phyloP scores from a whole-genome alignment of 73 alveolate species.

The Strombidium stylifer region DNA sequence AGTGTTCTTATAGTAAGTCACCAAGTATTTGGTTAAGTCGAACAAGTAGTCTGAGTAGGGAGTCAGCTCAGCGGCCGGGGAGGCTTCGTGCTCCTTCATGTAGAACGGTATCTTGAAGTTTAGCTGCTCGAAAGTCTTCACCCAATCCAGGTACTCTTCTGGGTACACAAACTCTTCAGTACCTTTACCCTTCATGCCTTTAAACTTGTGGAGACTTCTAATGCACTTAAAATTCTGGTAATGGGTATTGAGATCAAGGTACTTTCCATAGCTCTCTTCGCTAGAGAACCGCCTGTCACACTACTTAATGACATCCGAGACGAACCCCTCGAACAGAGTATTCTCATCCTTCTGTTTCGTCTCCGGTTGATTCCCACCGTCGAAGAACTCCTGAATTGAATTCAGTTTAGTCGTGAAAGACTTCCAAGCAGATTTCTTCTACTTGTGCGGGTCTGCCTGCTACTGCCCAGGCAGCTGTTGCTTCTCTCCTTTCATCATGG shows the following conservation, averaged over 20 bases:
- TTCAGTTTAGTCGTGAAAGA: too few relatives aligned
- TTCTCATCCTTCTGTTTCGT: neutral
- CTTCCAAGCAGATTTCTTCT: too few relatives aligned
- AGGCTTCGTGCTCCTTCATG: slow-evolving; percentile 51
- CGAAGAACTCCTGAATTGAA: too few relatives aligned
- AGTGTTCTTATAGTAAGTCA: slow-evolving; percentile 59
- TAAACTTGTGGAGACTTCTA: slow-evolving; percentile 49
- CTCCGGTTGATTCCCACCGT: too few relatives aligned
- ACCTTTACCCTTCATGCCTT: too few relatives aligned
- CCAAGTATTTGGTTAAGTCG: slow-evolving; percentile 54
- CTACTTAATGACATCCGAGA: slow-evolving; percentile 22
- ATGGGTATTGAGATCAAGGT: slow-evolving; percentile 70
- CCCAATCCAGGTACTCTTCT: slow-evolving; percentile 76
- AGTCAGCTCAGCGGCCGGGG: too few relatives aligned
- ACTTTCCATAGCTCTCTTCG: slow-evolving; percentile 79
- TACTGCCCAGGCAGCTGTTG: too few relatives aligned
- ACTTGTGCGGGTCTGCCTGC: too few relatives aligned
- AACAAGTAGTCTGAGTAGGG: slow-evolving; percentile 59
- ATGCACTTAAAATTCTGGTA: slow-evolving; percentile 57
- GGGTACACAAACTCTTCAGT: slow-evolving; percentile 3
- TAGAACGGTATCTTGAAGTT: slow-evolving; percentile 69
- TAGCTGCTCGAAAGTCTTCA: slow-evolving; percentile 74
- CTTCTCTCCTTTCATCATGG: too few relatives aligned
- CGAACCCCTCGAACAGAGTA: neutral
- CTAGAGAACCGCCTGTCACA: slow-evolving; percentile 55